phyloP scores from a whole-genome alignment of 2,329 filamentous ascomycete genomes.

The Onygenales sp. region DNA sequence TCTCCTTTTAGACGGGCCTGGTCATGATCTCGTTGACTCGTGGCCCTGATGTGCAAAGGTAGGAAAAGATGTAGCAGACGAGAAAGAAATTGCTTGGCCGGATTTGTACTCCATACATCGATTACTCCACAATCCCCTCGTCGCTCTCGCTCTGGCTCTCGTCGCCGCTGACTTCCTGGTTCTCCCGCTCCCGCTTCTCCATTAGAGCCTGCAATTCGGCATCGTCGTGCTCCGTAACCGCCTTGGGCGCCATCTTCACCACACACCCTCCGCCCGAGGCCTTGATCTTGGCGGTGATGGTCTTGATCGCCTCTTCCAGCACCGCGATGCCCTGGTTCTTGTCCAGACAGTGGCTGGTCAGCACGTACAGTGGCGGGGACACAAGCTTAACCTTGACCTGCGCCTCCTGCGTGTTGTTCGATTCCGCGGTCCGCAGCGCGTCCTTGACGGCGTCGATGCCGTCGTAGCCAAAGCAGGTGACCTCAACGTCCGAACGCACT shows the following conservation, averaged over 20 bases:
- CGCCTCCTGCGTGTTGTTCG: constrained; percentile 80
- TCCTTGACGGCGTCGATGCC: constrained; percentile 97
- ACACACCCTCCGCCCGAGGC: constrained; percentile 67
- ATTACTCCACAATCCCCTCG: constrained; percentile 58
- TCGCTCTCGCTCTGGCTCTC: constrained; percentile 94
- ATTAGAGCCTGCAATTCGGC: constrained; percentile 94
- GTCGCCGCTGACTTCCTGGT: constrained; percentile 94
- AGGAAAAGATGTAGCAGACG: background rate
- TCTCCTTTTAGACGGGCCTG: background rate
- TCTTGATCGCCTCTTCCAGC: constrained; percentile 80
- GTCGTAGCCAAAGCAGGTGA: constrained; percentile 91
- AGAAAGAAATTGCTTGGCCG: background rate
- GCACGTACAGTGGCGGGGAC: constrained; percentile 91
- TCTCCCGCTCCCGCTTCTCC: constrained; percentile 98
- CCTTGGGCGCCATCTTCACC: constrained; percentile 98
- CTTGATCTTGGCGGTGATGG: constrained; percentile 74
- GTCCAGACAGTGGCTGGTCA: constrained; percentile 92
- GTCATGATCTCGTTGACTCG: constrained; percentile 6
- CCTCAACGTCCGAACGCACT: constrained; percentile 94
- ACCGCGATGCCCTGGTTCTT: constrained; percentile 77
- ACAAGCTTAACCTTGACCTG: constrained; percentile 98
- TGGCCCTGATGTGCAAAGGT: background rate
- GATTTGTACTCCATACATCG: background rate
- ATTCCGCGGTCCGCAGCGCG: constrained; percentile 82
- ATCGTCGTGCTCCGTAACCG: constrained; percentile 96